phyloP scores from a whole-genome alignment of 768 basidiomycete species.

The Hortiboletus flavorubellus region DNA sequence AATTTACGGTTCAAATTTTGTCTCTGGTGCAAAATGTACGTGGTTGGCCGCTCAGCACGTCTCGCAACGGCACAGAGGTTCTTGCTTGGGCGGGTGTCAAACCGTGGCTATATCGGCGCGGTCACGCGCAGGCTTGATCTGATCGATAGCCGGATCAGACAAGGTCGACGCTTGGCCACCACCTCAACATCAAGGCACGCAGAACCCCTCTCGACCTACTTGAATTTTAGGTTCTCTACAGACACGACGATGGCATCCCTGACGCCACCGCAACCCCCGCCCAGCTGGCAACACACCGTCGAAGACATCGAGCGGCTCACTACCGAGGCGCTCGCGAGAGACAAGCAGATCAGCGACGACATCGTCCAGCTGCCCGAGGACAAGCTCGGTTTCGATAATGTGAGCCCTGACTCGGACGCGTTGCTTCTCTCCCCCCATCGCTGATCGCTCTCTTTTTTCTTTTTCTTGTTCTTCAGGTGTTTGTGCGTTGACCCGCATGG shows the following conservation, averaged over 20 bases:
- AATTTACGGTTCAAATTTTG: no score
- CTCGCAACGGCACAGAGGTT: background rate
- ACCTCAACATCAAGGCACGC: conserved; percentile 4
- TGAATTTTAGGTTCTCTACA: conserved; percentile 4
- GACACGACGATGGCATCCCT: conserved; percentile 42
- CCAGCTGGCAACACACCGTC: conserved; percentile 65
- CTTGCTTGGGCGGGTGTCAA: background rate
- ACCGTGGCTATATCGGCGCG: conserved; percentile 18
- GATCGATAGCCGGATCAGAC: background rate
- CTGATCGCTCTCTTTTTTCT: background rate
- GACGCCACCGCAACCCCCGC: conserved; percentile 64
- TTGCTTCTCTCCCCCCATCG: background rate
- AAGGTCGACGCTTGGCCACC: conserved; percentile 6
- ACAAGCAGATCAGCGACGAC: conserved; percentile 56
- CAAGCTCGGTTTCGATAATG: conserved; percentile 65
- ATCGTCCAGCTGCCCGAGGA: conserved; percentile 56
- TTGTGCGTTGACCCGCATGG: conserved; percentile 46
- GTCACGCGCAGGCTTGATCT: background rate
- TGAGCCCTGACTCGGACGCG: conserved; percentile 30
- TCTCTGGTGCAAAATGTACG: background rate
- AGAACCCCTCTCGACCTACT: background rate
- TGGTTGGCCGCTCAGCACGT: conserved; percentile 2
- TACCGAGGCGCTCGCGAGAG: conserved; percentile 54
- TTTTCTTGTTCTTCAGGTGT: conserved; percentile 55
- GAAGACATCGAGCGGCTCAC: conserved; percentile 58